Evolutionary conservation across 1,284 basidiomycete genomes (phyloP).

Genomic region (Cerrena zonata): DNA sequence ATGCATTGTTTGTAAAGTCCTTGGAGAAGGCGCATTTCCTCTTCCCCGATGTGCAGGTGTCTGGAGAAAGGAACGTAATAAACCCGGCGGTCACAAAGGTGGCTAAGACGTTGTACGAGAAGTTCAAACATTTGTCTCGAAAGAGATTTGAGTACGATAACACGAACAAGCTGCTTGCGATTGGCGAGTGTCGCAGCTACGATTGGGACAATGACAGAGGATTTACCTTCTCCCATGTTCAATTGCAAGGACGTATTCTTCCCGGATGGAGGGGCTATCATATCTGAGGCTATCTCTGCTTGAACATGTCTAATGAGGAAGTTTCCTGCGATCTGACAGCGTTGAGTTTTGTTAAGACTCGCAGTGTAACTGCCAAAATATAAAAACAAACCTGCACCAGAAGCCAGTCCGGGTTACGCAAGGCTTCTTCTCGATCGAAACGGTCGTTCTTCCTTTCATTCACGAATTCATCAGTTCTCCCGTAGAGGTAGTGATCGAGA

Average conservation of each 20-base stretch:
- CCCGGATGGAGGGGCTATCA: constrained; percentile 37
- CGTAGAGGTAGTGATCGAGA: not conserved
- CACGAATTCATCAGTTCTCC: not conserved
- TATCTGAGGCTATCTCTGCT: constrained; percentile 35
- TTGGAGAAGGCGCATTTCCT: not conserved
- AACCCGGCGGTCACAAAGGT: constrained; percentile 41
- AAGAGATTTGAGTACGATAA: constrained; percentile 44
- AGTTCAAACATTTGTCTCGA: constrained; percentile 43
- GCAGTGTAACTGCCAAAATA: not conserved
- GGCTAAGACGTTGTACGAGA: constrained; percentile 37
- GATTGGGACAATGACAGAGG: constrained; percentile 49
- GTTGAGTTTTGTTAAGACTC: not conserved
- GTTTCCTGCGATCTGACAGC: not conserved
- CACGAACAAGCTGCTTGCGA: constrained; percentile 37
- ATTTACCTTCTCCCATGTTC: constrained; percentile 59
- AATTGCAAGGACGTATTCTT: constrained; percentile 42
- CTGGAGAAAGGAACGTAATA: constrained; percentile 48
- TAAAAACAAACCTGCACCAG: constrained; percentile 24
- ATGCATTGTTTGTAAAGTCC: constrained; percentile 35
- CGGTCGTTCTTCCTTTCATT: not conserved
- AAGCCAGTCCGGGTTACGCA: constrained; percentile 30
- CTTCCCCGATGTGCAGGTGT: constrained; percentile 8
- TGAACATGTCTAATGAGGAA: not conserved
- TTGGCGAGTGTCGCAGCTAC: constrained; percentile 36
- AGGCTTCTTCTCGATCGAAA: not conserved